Base-by-base conservation (phyloP, 2,329 filamentous ascomycete genomes). In the Pestalotiopsis sp. region DNA sequence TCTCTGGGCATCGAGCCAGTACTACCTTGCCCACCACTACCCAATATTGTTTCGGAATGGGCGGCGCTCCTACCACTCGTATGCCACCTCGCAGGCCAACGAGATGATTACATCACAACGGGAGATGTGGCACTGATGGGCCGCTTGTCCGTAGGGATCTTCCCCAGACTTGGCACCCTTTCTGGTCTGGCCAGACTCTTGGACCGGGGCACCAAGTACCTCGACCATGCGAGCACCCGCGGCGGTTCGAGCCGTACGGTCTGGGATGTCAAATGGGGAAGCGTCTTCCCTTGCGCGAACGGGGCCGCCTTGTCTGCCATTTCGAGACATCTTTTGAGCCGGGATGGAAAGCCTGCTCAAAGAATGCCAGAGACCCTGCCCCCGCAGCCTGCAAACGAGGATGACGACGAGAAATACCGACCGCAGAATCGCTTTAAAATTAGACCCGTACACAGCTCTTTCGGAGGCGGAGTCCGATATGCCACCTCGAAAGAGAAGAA, bases 201-300 rank as follows among this genome's bases (percentile, higher is more conserved):
- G 60, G 49, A 38, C 25, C 17, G 66, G 13, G 69, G 55, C 3
- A 25, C 23, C 23, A 31, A 59, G 14, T 59, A 27, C 13, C 14
- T 59, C 3, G 57, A 59, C 4, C 23, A 31, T 31, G 57, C 57
- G 31, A 59, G 23, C 20, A 59, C 57, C 3, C 11, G 27, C 0
- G 57, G 57, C 11, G 57, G 57, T 27, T 70, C 70, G 4, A 68
- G 64, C 27, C 69, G 67, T 4, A 72, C 39, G 14, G 74, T 74
- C 1, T 76, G 70, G 67, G 74, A 77, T 62, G 74, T 77, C 5
- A 69, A 72, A 36, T 77, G 74, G 74, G 75, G 74, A 2, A 75
- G 74, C 64, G 65, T 69, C 23, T 77, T 77, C 61, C 72, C 74
- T 14, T 69, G 70, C 31, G 73, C 74, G 41, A 76, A 76, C 49